These are phyloP conservation scores for Cercospora sp. DNA, from an alignment of 2,329 filamentous ascomycete species.

Conservation along the genomic window DNA sequence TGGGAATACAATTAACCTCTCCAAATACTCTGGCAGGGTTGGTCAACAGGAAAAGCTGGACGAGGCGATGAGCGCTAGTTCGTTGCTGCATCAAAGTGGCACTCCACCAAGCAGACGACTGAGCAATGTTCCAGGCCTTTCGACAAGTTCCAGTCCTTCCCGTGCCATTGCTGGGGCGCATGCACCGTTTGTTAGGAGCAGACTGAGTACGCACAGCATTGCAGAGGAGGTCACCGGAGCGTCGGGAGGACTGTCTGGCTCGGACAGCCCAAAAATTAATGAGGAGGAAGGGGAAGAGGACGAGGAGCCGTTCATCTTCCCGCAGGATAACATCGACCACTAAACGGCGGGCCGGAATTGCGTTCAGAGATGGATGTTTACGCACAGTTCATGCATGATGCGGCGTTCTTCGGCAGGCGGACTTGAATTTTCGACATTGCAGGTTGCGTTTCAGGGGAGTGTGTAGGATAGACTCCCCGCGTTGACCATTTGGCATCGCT, in stretches of 20 bases:
- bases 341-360: not conserved
- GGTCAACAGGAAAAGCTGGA: slow-evolving; percentile 78
- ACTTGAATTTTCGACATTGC: not conserved
- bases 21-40: slow-evolving; percentile 83
- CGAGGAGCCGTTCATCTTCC: slow-evolving; percentile 36
- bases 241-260: slow-evolving; percentile 27
- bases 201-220: slow-evolving; percentile 88
- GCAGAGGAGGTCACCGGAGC: slow-evolving; percentile 54
- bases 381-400: not conserved
- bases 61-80: slow-evolving; percentile 89
- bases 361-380: slow-evolving; percentile 10
- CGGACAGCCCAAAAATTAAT: slow-evolving; percentile 26
- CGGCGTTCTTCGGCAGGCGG: not conserved
- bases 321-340: slow-evolving; percentile 27
- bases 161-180: slow-evolving; percentile 70
- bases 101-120: slow-evolving; percentile 75
- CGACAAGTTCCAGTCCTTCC: slow-evolving; percentile 84
- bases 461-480: not conserved
- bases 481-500: not conserved
- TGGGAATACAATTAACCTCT: slow-evolving; percentile 50
- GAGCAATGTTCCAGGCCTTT: slow-evolving; percentile 65
- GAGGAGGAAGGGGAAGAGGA: slow-evolving; percentile 31
- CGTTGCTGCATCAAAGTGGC: slow-evolving; percentile 79
- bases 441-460: not conserved
- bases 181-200: slow-evolving; percentile 87